These are phyloP conservation scores for Podila verticillata DNA, from an alignment of 192 early-diverging fungal species.

Conservation along the genomic window DNA sequence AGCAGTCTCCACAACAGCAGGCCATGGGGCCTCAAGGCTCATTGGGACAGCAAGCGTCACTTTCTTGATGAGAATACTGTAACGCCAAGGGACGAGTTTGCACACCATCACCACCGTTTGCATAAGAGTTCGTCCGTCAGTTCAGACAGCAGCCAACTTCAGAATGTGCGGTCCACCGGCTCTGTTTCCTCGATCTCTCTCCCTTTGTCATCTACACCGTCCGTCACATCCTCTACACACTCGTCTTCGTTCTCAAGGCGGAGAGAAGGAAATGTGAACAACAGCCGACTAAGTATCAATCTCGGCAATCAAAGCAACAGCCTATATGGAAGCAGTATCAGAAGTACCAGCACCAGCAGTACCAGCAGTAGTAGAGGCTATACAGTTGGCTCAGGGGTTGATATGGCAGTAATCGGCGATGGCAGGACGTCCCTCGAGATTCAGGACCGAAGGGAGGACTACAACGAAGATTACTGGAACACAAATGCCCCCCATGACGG, in stretches of 20 bases:
- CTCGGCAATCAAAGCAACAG: not conserved
- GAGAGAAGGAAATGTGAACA: conserved; percentile 3
- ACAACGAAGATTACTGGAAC: conserved; percentile 50
- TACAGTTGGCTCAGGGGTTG: conserved; percentile 11
- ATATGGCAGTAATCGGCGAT: not conserved
- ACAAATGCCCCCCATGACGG: conserved; percentile 35
- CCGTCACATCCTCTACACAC: conserved; percentile 10
- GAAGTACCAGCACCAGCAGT: conserved; percentile 6
- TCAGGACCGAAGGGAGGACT: conserved; percentile 9
- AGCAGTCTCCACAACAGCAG: conserved; percentile 19
- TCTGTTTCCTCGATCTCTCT: conserved; percentile 18
- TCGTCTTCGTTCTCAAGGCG: conserved; percentile 40
- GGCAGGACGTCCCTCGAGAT: not conserved
- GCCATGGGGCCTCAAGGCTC: conserved; percentile 35
- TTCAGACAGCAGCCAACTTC: conserved; percentile 11
- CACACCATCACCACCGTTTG: conserved; percentile 39
- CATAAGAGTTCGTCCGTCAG: conserved; percentile 24
- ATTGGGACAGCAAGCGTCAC: conserved; percentile 39
- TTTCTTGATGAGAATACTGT: conserved; percentile 46
- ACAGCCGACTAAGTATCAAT: conserved; percentile 2
- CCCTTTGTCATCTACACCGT: conserved; percentile 32
- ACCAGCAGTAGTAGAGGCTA: conserved; percentile 12
- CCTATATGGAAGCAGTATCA: not conserved
- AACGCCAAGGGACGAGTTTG: conserved; percentile 45
- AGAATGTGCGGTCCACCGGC: conserved; percentile 5